Percentiles rank a stretch among this genome's conserved stretches.
These are phyloP conservation scores for Solanum hybrid DNA, from an alignment of 305 asterid species.

Conservation along the genomic window DNA sequence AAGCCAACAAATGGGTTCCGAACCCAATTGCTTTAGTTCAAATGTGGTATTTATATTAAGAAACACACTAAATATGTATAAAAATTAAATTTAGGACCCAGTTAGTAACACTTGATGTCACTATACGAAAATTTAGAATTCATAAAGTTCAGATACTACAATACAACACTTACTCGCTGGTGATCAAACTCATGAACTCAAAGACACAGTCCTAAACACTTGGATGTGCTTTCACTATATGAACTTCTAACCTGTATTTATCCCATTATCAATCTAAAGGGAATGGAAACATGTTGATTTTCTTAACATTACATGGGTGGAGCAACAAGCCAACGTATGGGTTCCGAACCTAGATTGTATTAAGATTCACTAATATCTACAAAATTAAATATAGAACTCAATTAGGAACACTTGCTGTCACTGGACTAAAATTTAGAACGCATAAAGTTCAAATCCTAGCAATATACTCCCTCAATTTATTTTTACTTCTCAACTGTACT, in stretches of 20 bases:
- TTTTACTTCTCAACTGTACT: background rate
- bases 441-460: background rate
- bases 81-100: background rate
- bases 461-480: background rate
- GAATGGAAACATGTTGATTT: background rate
- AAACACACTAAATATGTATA: background rate
- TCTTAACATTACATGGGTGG: background rate
- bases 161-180: background rate
- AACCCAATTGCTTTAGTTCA: background rate
- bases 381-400: background rate
- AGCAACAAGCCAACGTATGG: background rate
- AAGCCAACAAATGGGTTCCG: background rate
- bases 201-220: background rate
- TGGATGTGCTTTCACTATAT: background rate
- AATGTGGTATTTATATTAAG: background rate
- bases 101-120: background rate
- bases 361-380: background rate
- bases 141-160: background rate
- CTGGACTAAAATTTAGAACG: background rate
- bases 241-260: background rate
- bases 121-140: background rate
- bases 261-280: background rate
- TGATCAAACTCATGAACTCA: background rate
- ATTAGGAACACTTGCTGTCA: background rate
- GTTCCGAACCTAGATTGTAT: background rate